Base-by-base conservation (phyloP, 2,329 filamentous ascomycete genomes). In the Cordyceps fumosorosea region DNA sequence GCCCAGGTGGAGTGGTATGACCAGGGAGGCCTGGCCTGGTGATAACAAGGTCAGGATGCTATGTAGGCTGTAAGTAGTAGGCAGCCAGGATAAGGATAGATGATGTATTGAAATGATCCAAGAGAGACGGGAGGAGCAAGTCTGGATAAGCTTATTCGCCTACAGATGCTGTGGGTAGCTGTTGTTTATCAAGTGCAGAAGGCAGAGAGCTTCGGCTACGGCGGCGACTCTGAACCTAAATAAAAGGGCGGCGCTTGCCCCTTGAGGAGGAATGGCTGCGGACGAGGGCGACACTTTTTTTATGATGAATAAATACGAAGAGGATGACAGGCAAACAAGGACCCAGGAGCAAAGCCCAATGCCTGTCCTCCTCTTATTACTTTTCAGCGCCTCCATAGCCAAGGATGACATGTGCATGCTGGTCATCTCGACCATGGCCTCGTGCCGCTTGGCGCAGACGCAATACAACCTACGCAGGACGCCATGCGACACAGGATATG, bases 381-480 rank as follows among this genome's bases (percentile, higher is more conserved):
- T 47, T 53, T 45, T 24, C 32, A 22, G 48, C 56, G 18, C 47
- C 18, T 34, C 40, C 14, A 11, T 48, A 26, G 18, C 45, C n/a
- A 29, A 45, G 37, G 22, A 51, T 20, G 26, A 37, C 14, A 10
- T 16, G 44, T 50, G 56, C 32, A 45, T 40, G 44, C 56, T 57
- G 40, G 56, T 58, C 44, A 58, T 59, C 16, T 44, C 47, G n/a
- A 5, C 24, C 34, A 52, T 32, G 56, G 47, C 48, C 56, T 52
- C 56, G 56, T 59, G 56, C 56, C 24, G 34, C 47, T 59, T 59
- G 56, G 56, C 56, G 56, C 29, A 59, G 56, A 52, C 26, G 56
- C 56, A 59, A 42, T 59, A 40, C 56, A 24, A 52, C 56, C 34
- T 59, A 47, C 20, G 22, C 26, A 48, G n/a, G 18, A 20, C 37